These are phyloP conservation scores for Phytomonas sp. DNA, from an alignment of 208 protist species.

Conservation along the genomic window DNA sequence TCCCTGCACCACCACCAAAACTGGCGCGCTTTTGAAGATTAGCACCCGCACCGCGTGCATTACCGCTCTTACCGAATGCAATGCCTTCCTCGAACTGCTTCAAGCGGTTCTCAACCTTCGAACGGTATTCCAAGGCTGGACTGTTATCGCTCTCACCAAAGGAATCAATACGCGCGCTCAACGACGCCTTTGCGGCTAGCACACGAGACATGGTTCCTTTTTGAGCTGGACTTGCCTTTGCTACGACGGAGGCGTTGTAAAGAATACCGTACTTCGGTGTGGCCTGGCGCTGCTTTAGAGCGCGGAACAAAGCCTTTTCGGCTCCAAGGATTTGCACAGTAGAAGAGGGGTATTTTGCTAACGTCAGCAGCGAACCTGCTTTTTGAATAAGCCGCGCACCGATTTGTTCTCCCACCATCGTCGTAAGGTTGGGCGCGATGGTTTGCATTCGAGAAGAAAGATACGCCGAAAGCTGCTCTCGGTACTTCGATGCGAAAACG, in stretches of 20 bases:
- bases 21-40: constrained; percentile 52
- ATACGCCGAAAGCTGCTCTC: constrained; percentile 94
- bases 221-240: constrained; percentile 88
- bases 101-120: constrained; percentile 82
- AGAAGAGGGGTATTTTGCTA: constrained; percentile 98
- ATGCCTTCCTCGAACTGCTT: constrained; percentile 88
- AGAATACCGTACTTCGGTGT: constrained; percentile 99
- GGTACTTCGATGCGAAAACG: constrained; percentile 91
- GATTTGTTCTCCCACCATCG: constrained; percentile 97
- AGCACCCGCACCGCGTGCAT: constrained; percentile 67
- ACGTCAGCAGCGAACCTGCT: constrained; percentile 94
- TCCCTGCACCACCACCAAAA: constrained; percentile 19
- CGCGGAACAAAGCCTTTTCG: constrained; percentile 98
- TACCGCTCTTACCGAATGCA: constrained; percentile 81
- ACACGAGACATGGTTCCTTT: constrained; percentile 95
- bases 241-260: constrained; percentile 97
- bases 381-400: constrained; percentile 98
- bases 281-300: constrained; percentile 97
- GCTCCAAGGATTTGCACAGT: constrained; percentile 99
- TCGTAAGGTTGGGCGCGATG: constrained; percentile 98
- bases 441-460: constrained; percentile 96
- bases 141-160: constrained; percentile 92
- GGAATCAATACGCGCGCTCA: constrained; percentile 97
- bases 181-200: constrained; percentile 96
- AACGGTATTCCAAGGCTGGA: constrained; percentile 85